phyloP scores from a whole-genome alignment of 257 asterid species.

The Primulina eburnea region DNA sequence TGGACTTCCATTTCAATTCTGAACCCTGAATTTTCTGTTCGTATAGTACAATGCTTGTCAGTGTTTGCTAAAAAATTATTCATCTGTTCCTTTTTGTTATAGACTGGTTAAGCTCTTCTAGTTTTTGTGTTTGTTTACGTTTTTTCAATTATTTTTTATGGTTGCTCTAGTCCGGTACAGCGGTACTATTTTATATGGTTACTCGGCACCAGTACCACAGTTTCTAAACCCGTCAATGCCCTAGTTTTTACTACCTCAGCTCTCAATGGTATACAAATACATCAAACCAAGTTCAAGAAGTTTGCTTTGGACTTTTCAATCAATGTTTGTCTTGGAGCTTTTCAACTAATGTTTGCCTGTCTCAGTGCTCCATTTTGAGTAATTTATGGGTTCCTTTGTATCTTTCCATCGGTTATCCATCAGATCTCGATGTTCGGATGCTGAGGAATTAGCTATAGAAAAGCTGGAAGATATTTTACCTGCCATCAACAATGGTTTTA shows the following conservation, averaged over 20 bases:
- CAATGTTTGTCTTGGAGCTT: not conserved
- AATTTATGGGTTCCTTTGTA: conserved; percentile 9
- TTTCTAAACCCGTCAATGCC: not conserved
- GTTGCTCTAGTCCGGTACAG: not conserved
- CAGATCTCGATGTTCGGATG: conserved; percentile 73
- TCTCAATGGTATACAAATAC: not conserved
- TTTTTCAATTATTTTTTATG: not conserved
- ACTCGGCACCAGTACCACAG: not conserved
- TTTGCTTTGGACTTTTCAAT: not conserved
- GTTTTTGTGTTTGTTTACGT: too few species aligned
- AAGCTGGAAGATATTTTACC: conserved; percentile 57
- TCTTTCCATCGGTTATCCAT: conserved; percentile 21
- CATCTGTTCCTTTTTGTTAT: not conserved
- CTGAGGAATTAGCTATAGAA: conserved; percentile 59
- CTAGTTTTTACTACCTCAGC: not conserved
- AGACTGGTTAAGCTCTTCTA: too few species aligned
- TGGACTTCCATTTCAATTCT: conserved; percentile 12
- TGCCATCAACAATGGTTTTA: conserved; percentile 42
- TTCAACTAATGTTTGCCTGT: not conserved
- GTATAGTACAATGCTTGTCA: not conserved
- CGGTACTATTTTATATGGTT: not conserved
- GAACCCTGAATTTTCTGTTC: conserved; percentile 6
- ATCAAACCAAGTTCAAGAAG: not conserved
- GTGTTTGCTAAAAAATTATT: not conserved
- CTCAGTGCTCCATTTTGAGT: not conserved